Conservation (phyloP, 148 eudicot species). For the Persicaria tinctoria region DNA sequence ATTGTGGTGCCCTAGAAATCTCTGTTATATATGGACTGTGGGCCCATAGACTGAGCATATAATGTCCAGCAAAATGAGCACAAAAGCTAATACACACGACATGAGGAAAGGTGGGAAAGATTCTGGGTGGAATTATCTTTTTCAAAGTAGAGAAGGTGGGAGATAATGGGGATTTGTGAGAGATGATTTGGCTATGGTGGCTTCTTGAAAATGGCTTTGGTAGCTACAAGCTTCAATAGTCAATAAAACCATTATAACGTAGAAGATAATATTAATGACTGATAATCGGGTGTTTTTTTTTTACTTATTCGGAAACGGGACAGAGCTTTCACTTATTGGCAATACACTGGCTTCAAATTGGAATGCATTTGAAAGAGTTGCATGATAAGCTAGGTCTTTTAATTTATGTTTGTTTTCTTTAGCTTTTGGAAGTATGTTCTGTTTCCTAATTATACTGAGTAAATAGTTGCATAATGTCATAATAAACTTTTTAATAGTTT, state of each 20-base stretch:
- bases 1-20: background rate
- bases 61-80: background rate
- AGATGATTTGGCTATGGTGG: background rate
- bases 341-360: background rate
- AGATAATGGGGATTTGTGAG: background rate
- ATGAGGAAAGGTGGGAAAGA: background rate
- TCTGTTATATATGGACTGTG: background rate
- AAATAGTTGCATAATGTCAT: background rate
- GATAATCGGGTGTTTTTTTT: background rate
- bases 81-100: background rate
- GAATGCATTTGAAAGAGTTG: background rate
- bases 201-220: background rate
- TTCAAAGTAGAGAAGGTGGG: background rate
- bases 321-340: background rate
- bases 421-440: background rate
- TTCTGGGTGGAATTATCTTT: background rate
- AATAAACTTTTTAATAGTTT: background rate
- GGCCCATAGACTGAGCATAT: background rate
- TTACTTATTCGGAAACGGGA: too few relatives aligned
- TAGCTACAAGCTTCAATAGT: background rate
- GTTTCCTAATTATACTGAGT: background rate
- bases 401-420: background rate
- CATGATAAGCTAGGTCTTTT: background rate
- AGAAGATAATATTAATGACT: background rate
- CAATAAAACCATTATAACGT: background rate